phyloP scores from a whole-genome alignment of 352 stramenopile genomes.

The Phytophthora europaea region DNA sequence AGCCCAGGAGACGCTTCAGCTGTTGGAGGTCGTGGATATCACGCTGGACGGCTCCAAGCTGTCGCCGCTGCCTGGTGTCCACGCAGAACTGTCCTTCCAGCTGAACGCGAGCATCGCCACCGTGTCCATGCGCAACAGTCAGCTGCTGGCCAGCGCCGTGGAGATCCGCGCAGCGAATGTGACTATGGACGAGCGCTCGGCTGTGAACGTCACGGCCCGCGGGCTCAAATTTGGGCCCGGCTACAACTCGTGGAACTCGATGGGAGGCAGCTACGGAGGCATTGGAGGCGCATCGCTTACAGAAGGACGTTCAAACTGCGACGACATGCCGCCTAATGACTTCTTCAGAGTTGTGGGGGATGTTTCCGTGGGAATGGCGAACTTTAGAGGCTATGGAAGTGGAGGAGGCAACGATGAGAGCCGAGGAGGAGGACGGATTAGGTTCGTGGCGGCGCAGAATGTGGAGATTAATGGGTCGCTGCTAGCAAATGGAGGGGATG shows the following conservation, averaged over 20 bases:
- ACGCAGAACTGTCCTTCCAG: slow-evolving; percentile 62
- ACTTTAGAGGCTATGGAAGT: slow-evolving; percentile 88
- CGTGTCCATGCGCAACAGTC: slow-evolving; percentile 60
- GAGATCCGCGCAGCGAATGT: slow-evolving; percentile 60
- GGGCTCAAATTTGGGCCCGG: slow-evolving; percentile 87
- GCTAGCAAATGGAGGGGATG: slow-evolving; percentile 71
- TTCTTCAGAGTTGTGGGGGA: slow-evolving; percentile 80
- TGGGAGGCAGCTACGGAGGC: slow-evolving; percentile 81
- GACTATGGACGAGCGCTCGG: slow-evolving; percentile 51
- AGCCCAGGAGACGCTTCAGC: slow-evolving; percentile 33
- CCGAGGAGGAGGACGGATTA: slow-evolving; percentile 74
- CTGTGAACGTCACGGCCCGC: slow-evolving; percentile 64
- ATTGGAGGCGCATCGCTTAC: slow-evolving; percentile 79
- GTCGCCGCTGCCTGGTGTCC: slow-evolving; percentile 46
- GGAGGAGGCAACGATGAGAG: slow-evolving; percentile 69
- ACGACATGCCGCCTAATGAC: slow-evolving; percentile 60
- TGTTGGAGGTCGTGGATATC: slow-evolving; percentile 58
- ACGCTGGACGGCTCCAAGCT: slow-evolving; percentile 53
- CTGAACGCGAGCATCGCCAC: slow-evolving; percentile 46
- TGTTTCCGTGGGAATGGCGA: slow-evolving; percentile 52
- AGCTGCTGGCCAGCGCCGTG: slow-evolving; percentile 67
- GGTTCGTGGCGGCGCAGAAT: slow-evolving; percentile 44
- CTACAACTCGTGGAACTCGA: slow-evolving; percentile 77
- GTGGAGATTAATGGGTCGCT: slow-evolving; percentile 74
- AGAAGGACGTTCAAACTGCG: slow-evolving; percentile 47